Evolutionary conservation across 2,329 filamentous ascomycete species (phyloP), one percentile per base, ranked within the genome.

Genomic region (Escovopsis weberi): DNA sequence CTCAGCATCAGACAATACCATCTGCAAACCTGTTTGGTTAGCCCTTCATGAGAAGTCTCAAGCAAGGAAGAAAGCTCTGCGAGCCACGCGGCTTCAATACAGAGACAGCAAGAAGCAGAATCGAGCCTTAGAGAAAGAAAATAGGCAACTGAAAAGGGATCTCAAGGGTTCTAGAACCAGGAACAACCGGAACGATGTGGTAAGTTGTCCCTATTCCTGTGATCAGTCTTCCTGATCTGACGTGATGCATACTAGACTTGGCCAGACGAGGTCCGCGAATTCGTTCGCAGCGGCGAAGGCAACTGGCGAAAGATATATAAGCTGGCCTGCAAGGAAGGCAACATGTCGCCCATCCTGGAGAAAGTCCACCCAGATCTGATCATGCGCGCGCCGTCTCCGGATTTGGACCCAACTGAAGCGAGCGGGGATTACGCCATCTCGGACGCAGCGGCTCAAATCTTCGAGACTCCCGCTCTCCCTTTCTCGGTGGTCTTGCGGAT

Each of bases 401-500:
- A 32, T 11, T 9, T 3, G 28, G 8, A 3, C 4, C 28, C 8
- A 1, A 7, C 28, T 9, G 8, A 9, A 9, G 39, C 37, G 11
- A 12, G 9, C 12, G 42, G 39, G 11, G 12, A 33, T 36, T 38
- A 15, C 19, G 37, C 12, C 5, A 11, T 12, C 26, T 23, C 11
- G 26, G 8, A 32, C 37, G 11, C 10, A 12, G 26, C 11, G 19
- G 26, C 9, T 2, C 23, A 12, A 6, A 12, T 12, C 8, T 15
- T 28, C 6, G 15, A 37, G 35, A 37, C 9, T 19, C 6, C 12
- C 9, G 28, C 28, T 15, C 28, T 28, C 26, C 32, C 44, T 12
- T 39, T 10, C 12, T 10, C 36, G 4, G 12, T 65, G 1, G 58
- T 64, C 40, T 48, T 53, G 3, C 46, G 46, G 2, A 66, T 72